phyloP scores from a whole-genome alignment of 1,139 yeast species.

The Suhomyces guaymorum region DNA sequence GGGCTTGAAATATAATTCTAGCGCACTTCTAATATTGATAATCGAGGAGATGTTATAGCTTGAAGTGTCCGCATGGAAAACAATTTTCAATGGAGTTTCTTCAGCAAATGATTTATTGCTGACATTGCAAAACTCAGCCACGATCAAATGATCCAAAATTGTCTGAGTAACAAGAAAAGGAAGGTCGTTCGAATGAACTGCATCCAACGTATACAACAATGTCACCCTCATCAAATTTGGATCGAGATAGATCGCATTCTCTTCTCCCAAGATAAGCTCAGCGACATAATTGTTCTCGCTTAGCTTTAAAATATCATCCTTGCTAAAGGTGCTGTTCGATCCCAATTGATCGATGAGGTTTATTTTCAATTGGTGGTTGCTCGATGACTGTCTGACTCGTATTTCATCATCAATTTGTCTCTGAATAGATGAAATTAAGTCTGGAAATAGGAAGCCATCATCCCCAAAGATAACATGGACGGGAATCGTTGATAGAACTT shows the following conservation, averaged over 20 bases:
- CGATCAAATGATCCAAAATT: conserved; percentile 54
- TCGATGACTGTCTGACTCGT: conserved; percentile 10
- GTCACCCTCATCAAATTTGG: conserved; percentile 43
- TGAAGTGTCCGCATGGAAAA: too few species aligned
- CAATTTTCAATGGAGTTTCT: too few species aligned
- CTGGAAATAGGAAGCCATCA: conserved; percentile 47
- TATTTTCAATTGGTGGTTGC: conserved; percentile 17
- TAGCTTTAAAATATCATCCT: too few species aligned
- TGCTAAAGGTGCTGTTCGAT: too few species aligned
- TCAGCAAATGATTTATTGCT: too few species aligned
- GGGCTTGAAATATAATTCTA: not conserved
- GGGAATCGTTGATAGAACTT: conserved; percentile 25
- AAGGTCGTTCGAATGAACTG: conserved; percentile 56
- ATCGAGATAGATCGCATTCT: conserved; percentile 40
- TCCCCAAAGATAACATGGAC: conserved; percentile 38
- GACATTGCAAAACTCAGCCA: conserved; percentile 49
- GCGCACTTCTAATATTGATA: not conserved
- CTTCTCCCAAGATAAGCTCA: conserved; percentile 29
- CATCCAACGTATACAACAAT: conserved; percentile 41
- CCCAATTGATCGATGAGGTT: conserved; percentile 23
- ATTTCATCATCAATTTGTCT: conserved; percentile 37
- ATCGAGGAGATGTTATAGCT: too few species aligned
- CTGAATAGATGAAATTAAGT: conserved; percentile 44
- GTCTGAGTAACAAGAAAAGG: conserved; percentile 64
- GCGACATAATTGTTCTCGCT: conserved; percentile 23